Evolutionary conservation across 2,329 filamentous ascomycete species (phyloP).

Genomic region (Penicillium sp.): DNA sequence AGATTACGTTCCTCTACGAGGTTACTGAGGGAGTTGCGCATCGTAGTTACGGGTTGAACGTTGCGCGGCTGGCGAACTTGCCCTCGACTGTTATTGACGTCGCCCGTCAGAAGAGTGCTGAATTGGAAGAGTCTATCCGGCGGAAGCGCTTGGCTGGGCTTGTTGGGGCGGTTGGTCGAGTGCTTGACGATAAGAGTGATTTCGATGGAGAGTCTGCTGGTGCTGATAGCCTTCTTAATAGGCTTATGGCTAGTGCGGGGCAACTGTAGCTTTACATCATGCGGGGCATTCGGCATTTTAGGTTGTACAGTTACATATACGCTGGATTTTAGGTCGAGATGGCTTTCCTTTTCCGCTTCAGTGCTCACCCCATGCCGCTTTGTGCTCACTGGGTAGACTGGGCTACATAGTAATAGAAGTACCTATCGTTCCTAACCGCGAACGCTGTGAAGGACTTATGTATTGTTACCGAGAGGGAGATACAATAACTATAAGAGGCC

Average conservation of each 20-base stretch:
- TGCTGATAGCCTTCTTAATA: slow-evolving; percentile 28
- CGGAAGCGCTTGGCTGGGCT: slow-evolving; percentile 56
- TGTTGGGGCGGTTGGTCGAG: slow-evolving; percentile 28
- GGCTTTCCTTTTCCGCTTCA: neutral
- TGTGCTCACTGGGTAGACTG: neutral
- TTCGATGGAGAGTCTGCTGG: slow-evolving; percentile 7
- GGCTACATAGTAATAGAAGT: neutral
- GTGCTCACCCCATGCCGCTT: neutral
- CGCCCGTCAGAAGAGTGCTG: slow-evolving; percentile 72
- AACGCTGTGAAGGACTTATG: neutral
- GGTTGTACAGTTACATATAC: neutral
- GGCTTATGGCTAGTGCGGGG: slow-evolving; percentile 33
- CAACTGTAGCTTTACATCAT: slow-evolving; percentile 26
- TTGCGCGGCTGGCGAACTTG: slow-evolving; percentile 79
- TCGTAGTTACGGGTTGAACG: slow-evolving; percentile 90
- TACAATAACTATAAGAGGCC: neutral
- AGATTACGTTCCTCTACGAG: slow-evolving; percentile 94
- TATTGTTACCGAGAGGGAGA: neutral
- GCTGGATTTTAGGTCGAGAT: neutral
- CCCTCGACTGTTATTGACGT: slow-evolving; percentile 73
- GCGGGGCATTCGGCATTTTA: neutral
- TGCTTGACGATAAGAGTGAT: slow-evolving; percentile 19
- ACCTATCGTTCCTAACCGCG: neutral
- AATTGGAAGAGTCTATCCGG: slow-evolving; percentile 73
- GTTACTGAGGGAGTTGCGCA: slow-evolving; percentile 88